Conservation (phyloP, 352 stramenopile species). For the Pythium scleroteichum region DNA sequence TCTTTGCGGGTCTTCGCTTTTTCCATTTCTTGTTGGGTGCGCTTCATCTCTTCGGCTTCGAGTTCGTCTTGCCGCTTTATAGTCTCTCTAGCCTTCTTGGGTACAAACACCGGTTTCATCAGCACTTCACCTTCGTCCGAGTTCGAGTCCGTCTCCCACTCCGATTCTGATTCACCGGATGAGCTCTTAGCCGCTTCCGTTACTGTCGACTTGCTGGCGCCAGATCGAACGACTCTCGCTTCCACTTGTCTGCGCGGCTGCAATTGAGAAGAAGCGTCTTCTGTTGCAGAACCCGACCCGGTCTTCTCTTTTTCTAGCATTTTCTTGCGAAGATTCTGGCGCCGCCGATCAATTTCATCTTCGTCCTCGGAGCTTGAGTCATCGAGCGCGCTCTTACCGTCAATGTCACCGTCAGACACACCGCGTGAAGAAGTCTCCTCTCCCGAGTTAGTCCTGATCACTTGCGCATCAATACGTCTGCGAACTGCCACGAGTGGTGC, state of each 20-base stretch:
- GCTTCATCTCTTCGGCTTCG: slow-evolving; percentile 69
- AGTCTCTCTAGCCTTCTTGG: slow-evolving; percentile 86
- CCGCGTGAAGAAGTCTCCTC: neutral
- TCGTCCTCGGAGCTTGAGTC: slow-evolving; percentile 70
- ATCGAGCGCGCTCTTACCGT: slow-evolving; percentile 44
- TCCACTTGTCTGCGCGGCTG: slow-evolving; percentile 17
- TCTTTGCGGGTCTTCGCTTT: slow-evolving; percentile 61
- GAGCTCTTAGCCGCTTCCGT: slow-evolving; percentile 30
- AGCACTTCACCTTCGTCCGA: slow-evolving; percentile 71
- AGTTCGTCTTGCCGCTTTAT: slow-evolving; percentile 81
- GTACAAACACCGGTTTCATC: slow-evolving; percentile 92
- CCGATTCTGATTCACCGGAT: slow-evolving; percentile 53
- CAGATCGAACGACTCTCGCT: slow-evolving; percentile 20
- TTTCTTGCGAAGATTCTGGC: slow-evolving; percentile 62
- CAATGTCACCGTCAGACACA: slow-evolving; percentile 14
- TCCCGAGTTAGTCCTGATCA: slow-evolving; percentile 36
- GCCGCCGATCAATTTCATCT: slow-evolving; percentile 65
- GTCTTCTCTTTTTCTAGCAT: slow-evolving; percentile 35
- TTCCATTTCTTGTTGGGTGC: slow-evolving; percentile 51
- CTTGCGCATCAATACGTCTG: slow-evolving; percentile 60
- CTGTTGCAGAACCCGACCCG: slow-evolving; percentile 16
- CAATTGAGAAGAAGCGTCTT: neutral
- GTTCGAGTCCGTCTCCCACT: slow-evolving; percentile 84
- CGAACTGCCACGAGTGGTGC: slow-evolving; percentile 7
- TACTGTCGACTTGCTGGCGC: slow-evolving; percentile 27